Percentiles rank a stretch among this genome's conserved stretches.
These are phyloP conservation scores for Alternaria tenuissima DNA, from an alignment of 2,329 filamentous ascomycete species.

Conservation along the genomic window DNA sequence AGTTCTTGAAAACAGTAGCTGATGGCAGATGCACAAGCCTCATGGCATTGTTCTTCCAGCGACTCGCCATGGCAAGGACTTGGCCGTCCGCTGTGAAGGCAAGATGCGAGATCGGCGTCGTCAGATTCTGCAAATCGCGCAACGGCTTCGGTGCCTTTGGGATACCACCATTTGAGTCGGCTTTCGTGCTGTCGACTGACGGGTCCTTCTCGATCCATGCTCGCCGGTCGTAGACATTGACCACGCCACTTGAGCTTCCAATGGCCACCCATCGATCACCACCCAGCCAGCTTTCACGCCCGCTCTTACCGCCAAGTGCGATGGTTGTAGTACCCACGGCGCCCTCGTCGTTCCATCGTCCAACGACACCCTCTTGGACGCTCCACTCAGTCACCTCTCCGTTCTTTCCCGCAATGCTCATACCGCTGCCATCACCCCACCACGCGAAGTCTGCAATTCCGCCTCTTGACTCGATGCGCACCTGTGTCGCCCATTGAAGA, in stretches of 20 bases:
- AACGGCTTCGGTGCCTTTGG: constrained; percentile 75
- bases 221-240: constrained; percentile 90
- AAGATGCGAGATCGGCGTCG: constrained; percentile 81
- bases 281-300: constrained; percentile 68
- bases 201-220: constrained; percentile 61
- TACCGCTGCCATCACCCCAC: constrained; percentile 85
- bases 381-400: constrained; percentile 93
- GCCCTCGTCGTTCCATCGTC: constrained; percentile 89
- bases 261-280: constrained; percentile 89
- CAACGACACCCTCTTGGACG: constrained; percentile 73
- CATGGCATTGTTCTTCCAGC: constrained; percentile 87
- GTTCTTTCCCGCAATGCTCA: constrained; percentile 83
- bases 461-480: constrained; percentile 79
- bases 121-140: constrained; percentile 82
- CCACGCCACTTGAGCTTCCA: constrained; percentile 84
- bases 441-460: constrained; percentile 91
- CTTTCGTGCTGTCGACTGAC: constrained; percentile 14
- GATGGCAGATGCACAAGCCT: constrained; percentile 87
- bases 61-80: constrained; percentile 83
- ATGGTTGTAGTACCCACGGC: constrained; percentile 85
- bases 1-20: constrained; percentile 95
- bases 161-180: constrained; percentile 57
- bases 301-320: constrained; percentile 74
- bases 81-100: constrained; percentile 90
- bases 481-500: constrained; percentile 86